Base-by-base conservation (phyloP, 495 filamentous ascomycete genomes). In the Aspergillus sparsus region DNA sequence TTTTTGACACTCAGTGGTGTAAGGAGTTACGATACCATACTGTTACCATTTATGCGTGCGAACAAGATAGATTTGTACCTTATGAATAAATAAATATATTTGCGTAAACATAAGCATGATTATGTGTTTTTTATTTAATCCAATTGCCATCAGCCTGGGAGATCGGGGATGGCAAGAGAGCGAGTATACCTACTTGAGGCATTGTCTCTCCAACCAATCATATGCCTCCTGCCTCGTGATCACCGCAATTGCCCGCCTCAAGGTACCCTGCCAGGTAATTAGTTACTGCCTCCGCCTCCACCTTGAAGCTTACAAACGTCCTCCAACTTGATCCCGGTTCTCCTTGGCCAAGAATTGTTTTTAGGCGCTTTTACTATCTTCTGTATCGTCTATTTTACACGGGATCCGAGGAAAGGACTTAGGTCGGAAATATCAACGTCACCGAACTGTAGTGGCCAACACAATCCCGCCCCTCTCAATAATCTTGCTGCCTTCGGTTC, bases 401-500 rank as follows among this genome's bases (percentile, higher is more conserved):
- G 44, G 27, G 44, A 7, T 21, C 27, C 15, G 16, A 47, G 8
- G 37, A 18, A 47, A 9, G 2, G 15, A 21, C 16, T 21, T 7
- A n/a, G 16, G n/a, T 16, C 44, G 1, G 21, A 3, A 27, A 27
- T 27, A 27, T 27, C 21, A 27, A 27, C 21, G 21, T 27, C 47
- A 27, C 31, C 16, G 35, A 55, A 55, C 52, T 18, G 35, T 32
- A 39, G 52, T 49, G 32, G 50, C 32, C 11, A 7, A 21, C 16
- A 42, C 18, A 10, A 46, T 35, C 46, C 10, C 12, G 15, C 39
- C 49, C 52, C 56, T 50, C 47, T 45, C 36, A 12, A 51, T 57
- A 68, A 68, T 68, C 60, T 52, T 65, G 66, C 62, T 68, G 66
- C 66, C 66, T 68, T 61, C 52, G 35, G 21, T 49, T 46, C 39